Evolutionary conservation across 345 rosid genomes (phyloP), one percentile per base, ranked within the genome.

Genomic region (Bruguiera sexangula): DNA sequence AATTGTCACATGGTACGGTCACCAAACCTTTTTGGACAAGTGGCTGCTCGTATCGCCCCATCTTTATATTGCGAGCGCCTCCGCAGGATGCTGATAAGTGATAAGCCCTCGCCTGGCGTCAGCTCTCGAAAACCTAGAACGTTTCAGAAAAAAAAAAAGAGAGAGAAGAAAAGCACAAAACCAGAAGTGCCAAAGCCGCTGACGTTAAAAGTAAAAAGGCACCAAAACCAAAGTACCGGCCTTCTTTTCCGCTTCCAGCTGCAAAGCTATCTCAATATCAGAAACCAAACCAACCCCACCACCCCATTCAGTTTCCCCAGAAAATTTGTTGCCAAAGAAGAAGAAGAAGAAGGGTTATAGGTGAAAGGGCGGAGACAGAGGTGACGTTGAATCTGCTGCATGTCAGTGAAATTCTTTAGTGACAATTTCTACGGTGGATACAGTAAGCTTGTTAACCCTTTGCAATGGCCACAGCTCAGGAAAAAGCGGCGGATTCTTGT

Each of bases 381-480:
- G 22, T 30, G 16, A 9, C 20, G 9, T 2, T 46, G 27, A 31
- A 37, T 31, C 31, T 67, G 76, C 73, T 76, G 80, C 68, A 76
- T 76, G 80, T 67, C 80, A 76, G 73, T 68, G 80, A 71, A 71
- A 51, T 69, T 69, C 74, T 75, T 65, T 70, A 59, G 74, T 64
- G 69, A 75, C 36, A 57, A 60, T 65, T 70, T 53, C 72, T 65
- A 37, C 74, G 78, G 78, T 54, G 72, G 72, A 73, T 68, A 43
- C 73, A 65, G 71, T 57, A 75, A 76, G 67, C 65, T 76, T 67
- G 72, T 72, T 71, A 76, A 76, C 69, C 80, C 80, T 71, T 67
- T 62, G 20, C 72, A 76, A 76, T 76, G 80, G 80, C 80, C 80
- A 48, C 80, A 76, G 69, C 80, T 76, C 73, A 76, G 80, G 76